Conservation (phyloP, 129 eudicot genomes). For the Artemisia argyi region DNA sequence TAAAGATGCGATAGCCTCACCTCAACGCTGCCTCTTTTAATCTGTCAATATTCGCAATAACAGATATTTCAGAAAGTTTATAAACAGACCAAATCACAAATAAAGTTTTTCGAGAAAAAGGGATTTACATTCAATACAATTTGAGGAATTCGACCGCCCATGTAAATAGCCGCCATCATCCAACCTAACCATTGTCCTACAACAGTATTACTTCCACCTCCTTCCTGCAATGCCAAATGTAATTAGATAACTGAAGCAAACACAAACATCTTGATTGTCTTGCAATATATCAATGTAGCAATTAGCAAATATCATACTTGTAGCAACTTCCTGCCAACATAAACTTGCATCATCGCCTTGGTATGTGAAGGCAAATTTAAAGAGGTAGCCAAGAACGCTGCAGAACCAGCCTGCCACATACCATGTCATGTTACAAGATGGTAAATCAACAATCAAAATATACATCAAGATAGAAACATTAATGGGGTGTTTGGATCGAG, state of each 20-base stretch:
- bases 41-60: slow-evolving; percentile 43
- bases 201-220: slow-evolving; percentile 39
- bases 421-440: background rate
- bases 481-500: background rate
- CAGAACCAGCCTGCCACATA: slow-evolving; percentile 60
- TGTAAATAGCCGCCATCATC: slow-evolving; percentile 99
- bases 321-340: slow-evolving; percentile 66
- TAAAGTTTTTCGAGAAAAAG: background rate
- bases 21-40: slow-evolving; percentile 96
- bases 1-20: slow-evolving; percentile 32
- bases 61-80: slow-evolving; percentile 9
- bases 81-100: background rate
- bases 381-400: slow-evolving; percentile 72
- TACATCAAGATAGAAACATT: background rate
- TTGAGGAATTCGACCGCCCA: slow-evolving; percentile 98
- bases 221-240: slow-evolving; percentile 46
- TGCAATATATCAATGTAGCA: background rate
- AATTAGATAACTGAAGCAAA: slow-evolving; percentile 19
- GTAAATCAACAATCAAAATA: background rate
- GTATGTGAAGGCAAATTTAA: slow-evolving; percentile 49
- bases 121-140: slow-evolving; percentile 76
- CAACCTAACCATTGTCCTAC: slow-evolving; percentile 91
- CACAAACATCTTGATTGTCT: background rate
- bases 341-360: slow-evolving; percentile 54
- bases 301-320: slow-evolving; percentile 46